Base-by-base conservation (phyloP, 768 basidiomycete genomes). In the Lentinula guzmanii region DNA sequence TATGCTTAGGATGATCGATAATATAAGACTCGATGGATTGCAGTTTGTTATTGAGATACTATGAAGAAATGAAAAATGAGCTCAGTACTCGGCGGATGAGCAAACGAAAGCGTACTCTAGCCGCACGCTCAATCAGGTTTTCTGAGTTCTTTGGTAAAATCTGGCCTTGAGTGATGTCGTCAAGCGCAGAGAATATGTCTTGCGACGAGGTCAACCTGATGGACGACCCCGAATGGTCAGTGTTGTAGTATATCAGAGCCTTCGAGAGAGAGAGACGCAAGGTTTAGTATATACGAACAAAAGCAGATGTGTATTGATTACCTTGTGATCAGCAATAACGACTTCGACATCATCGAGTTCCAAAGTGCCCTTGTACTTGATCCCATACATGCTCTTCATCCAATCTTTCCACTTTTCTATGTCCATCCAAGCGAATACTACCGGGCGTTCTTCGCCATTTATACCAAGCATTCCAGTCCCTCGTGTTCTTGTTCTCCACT, bases 401-500 rank as follows among this genome's bases (percentile, higher is more conserved):
- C 95, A 98, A 55, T 82, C 86, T 28, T 73, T 79, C 95, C 96
- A 98, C 72, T 80, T 82, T 28, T 84, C 86, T 2, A 78, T 83
- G 68, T 99, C 93, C 84, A 97, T 94, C 88, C 89, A 94, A 8
- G 88, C 81, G 73, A 95, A 97, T 53, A 95, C 83, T 0, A 96
- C 87, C 46, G 59, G 50, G 85, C 81, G 39, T 80, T 73, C 46
- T 63, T 63, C 53, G 66, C 68, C 57, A 64, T 60, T 28, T 31
- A 74, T 77, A 37, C 78, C 76, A 42, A 71, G 72, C 57, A 75
- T 66, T 1, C 77, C 77, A 53, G 67, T 77, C 4, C 79, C 78
- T 2, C 68, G 70, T 0, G 78, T 65, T 2, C 85, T 87, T 65
- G 90, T 81, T 2, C 90, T 88, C 89, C 90, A 91, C 46, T 74